Conservation (phyloP, 2,329 filamentous ascomycete species). For the Penicillium polonicum region DNA sequence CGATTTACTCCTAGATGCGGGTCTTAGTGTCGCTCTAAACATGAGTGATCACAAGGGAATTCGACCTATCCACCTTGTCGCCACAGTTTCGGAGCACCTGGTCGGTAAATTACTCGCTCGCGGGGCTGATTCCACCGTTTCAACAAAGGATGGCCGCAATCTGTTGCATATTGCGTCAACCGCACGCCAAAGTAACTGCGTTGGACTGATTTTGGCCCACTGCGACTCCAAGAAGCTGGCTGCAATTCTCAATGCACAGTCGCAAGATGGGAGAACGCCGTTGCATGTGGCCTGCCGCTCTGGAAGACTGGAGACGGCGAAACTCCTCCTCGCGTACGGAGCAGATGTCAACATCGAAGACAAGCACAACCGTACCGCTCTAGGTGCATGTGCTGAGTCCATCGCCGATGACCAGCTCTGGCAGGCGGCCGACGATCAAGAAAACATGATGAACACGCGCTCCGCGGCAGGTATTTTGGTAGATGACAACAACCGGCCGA, state of each 20-base stretch:
- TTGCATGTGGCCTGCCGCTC: conserved; percentile 25
- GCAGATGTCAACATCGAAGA: conserved; percentile 13
- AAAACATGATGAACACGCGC: conserved; percentile 3
- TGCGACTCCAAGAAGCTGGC: conserved; percentile 4
- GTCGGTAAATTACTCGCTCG: conserved; percentile 17
- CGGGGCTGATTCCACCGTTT: conserved; percentile 15
- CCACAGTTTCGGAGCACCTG: conserved; percentile 15
- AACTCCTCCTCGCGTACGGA: conserved; percentile 16
- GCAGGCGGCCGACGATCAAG: conserved; percentile 7
- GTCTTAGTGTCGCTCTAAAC: conserved; percentile 10
- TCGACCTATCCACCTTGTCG: conserved; percentile 23
- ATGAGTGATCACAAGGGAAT: conserved; percentile 17
- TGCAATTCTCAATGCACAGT: conserved; percentile 11
- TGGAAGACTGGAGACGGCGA: conserved; percentile 21
- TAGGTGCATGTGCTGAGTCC: conserved; percentile 12
- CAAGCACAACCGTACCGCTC: not conserved
- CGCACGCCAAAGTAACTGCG: conserved; percentile 18
- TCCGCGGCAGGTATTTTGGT: conserved; percentile 3
- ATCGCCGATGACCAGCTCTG: conserved; percentile 12
- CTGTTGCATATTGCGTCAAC: conserved; percentile 23
- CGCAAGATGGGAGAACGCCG: conserved; percentile 16
- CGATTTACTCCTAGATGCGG: conserved; percentile 14
- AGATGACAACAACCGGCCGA: not conserved
- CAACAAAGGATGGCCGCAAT: conserved; percentile 19
- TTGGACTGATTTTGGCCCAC: conserved; percentile 21